Evolutionary conservation across 495 filamentous ascomycete genomes (phyloP).

Genomic region (Aspergillus diversus): DNA sequence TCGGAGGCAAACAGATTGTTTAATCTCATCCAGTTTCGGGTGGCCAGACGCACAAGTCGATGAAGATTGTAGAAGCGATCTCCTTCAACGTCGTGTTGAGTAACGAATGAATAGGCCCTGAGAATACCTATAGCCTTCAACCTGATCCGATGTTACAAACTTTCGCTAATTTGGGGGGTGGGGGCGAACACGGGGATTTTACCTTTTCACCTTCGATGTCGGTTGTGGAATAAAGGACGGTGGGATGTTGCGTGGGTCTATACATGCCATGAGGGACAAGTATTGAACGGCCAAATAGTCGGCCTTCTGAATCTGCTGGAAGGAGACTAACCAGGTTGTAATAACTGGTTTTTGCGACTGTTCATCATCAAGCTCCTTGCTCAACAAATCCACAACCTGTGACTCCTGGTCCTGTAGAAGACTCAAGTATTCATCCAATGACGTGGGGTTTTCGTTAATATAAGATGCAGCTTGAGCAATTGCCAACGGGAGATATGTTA

Average conservation of each 20-base stretch:
- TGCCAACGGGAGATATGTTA: too few relatives aligned
- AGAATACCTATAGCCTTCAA: not conserved
- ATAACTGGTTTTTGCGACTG: not conserved
- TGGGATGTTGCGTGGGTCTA: not conserved
- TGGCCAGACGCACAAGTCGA: not conserved
- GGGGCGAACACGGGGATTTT: not conserved
- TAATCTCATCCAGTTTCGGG: not conserved
- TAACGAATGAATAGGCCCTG: not conserved
- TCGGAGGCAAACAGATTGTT: not conserved
- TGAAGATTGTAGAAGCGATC: not conserved
- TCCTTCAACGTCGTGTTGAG: not conserved
- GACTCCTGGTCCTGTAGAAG: not conserved
- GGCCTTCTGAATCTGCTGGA: not conserved
- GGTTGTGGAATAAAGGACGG: not conserved
- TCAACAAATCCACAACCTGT: not conserved
- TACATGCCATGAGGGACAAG: not conserved
- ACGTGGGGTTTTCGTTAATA: too few relatives aligned
- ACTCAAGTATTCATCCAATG: too few relatives aligned
- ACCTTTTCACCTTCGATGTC: not conserved
- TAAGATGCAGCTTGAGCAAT: too few relatives aligned
- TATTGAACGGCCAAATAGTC: not conserved
- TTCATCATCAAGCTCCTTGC: not conserved
- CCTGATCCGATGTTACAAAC: not conserved
- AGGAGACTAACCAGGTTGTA: not conserved
- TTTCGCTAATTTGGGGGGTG: not conserved